Conservation (phyloP, 805 yeast species). For the Candida khao-thaluensis region DNA sequence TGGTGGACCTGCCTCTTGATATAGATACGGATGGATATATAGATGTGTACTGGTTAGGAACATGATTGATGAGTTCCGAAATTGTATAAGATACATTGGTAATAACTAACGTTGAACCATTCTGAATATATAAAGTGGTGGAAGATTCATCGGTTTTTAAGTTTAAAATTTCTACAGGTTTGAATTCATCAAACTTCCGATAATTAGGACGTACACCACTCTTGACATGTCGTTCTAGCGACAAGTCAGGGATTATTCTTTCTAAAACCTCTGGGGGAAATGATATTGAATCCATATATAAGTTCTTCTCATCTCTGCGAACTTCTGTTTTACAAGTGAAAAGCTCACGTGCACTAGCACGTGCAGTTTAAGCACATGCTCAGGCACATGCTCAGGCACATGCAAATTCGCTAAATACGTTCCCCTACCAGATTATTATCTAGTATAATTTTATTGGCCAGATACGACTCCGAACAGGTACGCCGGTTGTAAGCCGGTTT, state of each 20-base stretch:
- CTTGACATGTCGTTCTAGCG: conserved; percentile 74
- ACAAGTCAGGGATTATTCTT: conserved; percentile 79
- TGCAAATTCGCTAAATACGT: too few relatives aligned
- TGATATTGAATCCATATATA: conserved; percentile 35
- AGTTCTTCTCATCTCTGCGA: not conserved
- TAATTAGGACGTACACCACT: conserved; percentile 75
- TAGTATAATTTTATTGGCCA: conserved; percentile 1
- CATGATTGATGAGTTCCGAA: conserved; percentile 5
- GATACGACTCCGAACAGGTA: conserved; percentile 1
- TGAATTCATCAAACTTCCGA: conserved; percentile 71
- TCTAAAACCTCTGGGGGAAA: conserved; percentile 84
- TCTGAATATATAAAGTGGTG: conserved; percentile 13
- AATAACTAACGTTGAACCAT: conserved; percentile 16
- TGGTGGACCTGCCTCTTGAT: conserved; percentile 69
- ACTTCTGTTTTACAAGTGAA: too few relatives aligned
- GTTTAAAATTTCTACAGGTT: conserved; percentile 46
- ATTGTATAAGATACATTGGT: conserved; percentile 12
- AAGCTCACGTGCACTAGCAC: too few relatives aligned
- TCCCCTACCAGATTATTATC: conserved; percentile 3
- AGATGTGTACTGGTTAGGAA: conserved; percentile 24
- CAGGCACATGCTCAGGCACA: too few relatives aligned
- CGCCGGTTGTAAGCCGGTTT: too few relatives aligned
- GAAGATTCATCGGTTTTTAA: conserved; percentile 19
- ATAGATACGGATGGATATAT: conserved; percentile 77
- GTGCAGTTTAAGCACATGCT: too few relatives aligned